Conservation (phyloP, 106 monocot species). For the Hemerocallis citrina region DNA sequence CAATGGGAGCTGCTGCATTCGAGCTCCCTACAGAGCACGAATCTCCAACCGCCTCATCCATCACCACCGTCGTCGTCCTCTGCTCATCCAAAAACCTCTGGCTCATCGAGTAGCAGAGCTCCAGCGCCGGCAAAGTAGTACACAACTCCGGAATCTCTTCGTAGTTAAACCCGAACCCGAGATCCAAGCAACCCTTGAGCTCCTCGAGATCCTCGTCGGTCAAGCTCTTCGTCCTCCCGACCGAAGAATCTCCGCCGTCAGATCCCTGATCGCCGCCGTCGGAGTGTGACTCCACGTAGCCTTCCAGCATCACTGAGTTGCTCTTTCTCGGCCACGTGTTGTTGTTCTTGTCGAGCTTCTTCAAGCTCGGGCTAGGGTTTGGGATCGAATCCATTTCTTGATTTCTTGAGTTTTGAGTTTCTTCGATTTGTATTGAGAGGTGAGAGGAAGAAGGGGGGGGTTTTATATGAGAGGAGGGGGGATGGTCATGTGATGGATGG, state of each 20-base stretch:
- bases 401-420: no score
- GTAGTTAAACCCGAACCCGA: slow-evolving; percentile 45
- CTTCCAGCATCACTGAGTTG: slow-evolving; percentile 25
- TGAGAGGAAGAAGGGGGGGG: no score
- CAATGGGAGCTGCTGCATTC: slow-evolving; percentile 4
- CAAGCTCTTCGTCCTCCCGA: slow-evolving; percentile 44
- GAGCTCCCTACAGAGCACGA: neutral
- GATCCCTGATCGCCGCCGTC: neutral
- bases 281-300: slow-evolving; percentile 20
- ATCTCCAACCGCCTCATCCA: neutral
- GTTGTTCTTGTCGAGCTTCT: no score
- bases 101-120: slow-evolving; percentile 41
- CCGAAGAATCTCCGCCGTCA: slow-evolving; percentile 5
- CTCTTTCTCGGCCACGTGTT: slow-evolving; percentile 2
- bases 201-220: slow-evolving; percentile 32
- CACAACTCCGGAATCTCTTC: slow-evolving; percentile 56
- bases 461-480: no score
- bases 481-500: no score
- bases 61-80: slow-evolving; percentile 5
- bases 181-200: slow-evolving; percentile 43
- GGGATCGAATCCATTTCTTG: no score
- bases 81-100: slow-evolving; percentile 31
- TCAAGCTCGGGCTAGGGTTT: no score
- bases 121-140: slow-evolving; percentile 38
- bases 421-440: no score